Evolutionary conservation across 2,329 filamentous ascomycete species (phyloP), one percentile per base, ranked within the genome.

Genomic region (Colletotrichum caudatum): DNA sequence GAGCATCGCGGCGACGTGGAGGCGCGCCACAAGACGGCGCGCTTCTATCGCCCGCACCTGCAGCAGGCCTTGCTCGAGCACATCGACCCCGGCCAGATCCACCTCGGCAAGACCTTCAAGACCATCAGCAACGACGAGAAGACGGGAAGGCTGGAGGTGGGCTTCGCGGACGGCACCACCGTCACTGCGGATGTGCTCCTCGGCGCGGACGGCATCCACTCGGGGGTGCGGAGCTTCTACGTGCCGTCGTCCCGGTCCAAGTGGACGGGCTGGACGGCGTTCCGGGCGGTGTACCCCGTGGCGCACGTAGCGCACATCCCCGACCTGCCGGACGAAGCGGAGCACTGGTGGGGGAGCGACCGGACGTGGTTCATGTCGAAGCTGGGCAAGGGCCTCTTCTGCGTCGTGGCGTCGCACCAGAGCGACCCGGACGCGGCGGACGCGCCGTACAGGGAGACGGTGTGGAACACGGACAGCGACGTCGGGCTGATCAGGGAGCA

Each of bases 141-240:
- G 3, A 74, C 71, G 2, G 72, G 74, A n/a, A 77, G 77, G 53
- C 75, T 80, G 1, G 77, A 82, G 0, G 76, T 88, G 0, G 75
- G 75, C 35, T 89, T 89, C 74, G 77, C 81, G n/a, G 87, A 89
- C 74, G 85, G 84, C 7, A 82, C 80, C 0, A 79, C 76, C 3
- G 79, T 79, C 0, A 75, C 77, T 0, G 85, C 84, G 0, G 85
- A 89, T 73, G 76, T 88, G 51, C 75, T 88, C 33, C 80, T 89
- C 20, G 87, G 86, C 1, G 84, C 86, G 0, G 87, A 89, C 76
- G 87, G 87, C 50, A 84, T 89, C 58, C 84, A 85, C 74, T 87
- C 85, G 26, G 78, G 81, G 2, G 81, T 86, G 33, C 79, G 81
- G 16, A 78, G 77, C 33, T 82, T 82, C n/a, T 84, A 87, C 64